Evolutionary conservation across 2,329 filamentous ascomycete species (phyloP), one percentile per base, ranked within the genome.

Genomic region (Paramyrothecium sp.): DNA sequence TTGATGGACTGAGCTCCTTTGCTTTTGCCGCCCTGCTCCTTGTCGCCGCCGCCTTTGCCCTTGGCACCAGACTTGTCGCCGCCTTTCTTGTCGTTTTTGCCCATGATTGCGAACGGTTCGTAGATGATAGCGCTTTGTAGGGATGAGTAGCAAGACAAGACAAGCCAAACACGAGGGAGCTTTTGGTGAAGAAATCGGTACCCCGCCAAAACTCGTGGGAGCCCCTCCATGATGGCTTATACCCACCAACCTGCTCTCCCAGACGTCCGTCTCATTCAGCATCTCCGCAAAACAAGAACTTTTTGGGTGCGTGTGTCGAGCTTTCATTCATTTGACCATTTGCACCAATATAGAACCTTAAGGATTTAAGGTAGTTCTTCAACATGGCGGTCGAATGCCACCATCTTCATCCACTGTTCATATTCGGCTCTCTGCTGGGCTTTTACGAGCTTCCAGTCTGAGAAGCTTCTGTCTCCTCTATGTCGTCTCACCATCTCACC

Each of bases 1-100:
- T 91, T 90, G 75, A 92, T 89, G 58, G 80, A 80, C 66, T 88
- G 86, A 1, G 86, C 87, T 22, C 85, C 89, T 56, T 79, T 78
- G 20, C 67, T 64, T 60, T 78, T 77, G 54, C 71, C 71, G 47
- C 77, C 65, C 60, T 70, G 67, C 3, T 65, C 68, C 53, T 71
- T 70, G 20, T 71, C 73, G 41, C 67, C 66, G 7, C 58, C 65
- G 19, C 61, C 67, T 44, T 64, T 66, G 48, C 62, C 69, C 62
- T 69, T 65, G 48, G 47, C 65, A n/a, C 62, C 65, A 7, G 63
- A 65, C 59, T 77, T 78, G 47, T 77, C 76, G 53, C 68, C 67
- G 47, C 71, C 71, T 54, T 77, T 77, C 59, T 76, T 77, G 61
- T 75, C 73, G 69, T 69, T 71, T 64, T 75, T 75, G 2, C 69